Conservation (phyloP, 768 basidiomycete genomes). For the Sarcodon aspratus region DNA sequence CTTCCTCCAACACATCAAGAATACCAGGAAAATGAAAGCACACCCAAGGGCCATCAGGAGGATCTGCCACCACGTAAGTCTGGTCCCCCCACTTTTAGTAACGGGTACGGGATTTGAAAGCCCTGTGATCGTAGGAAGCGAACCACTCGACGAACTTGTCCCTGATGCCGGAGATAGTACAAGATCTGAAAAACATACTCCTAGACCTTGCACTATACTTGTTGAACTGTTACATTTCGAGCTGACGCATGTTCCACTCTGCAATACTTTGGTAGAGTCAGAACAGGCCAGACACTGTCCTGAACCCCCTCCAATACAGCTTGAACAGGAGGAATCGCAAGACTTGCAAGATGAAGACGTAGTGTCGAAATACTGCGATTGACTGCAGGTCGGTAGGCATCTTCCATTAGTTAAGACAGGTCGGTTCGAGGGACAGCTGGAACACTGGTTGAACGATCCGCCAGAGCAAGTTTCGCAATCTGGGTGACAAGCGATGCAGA, state of each 20-base stretch:
- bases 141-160: slow-evolving; percentile 24
- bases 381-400: slow-evolving; percentile 68
- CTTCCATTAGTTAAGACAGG: slow-evolving; percentile 70
- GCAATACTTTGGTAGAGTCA: slow-evolving; percentile 48
- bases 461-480: slow-evolving; percentile 82
- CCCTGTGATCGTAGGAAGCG: slow-evolving; percentile 48
- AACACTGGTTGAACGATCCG: slow-evolving; percentile 68
- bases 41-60: slow-evolving; percentile 75
- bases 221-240: slow-evolving; percentile 48
- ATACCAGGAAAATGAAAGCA: slow-evolving; percentile 60
- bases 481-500: slow-evolving; percentile 71
- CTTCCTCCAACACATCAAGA: slow-evolving; percentile 62
- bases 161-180: slow-evolving; percentile 39
- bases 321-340: slow-evolving; percentile 71
- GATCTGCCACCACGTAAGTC: slow-evolving; percentile 75
- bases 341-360: slow-evolving; percentile 51
- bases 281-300: slow-evolving; percentile 68
- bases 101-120: slow-evolving; percentile 32
- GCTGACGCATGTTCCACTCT: slow-evolving; percentile 49
- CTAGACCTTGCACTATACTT: slow-evolving; percentile 55
- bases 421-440: slow-evolving; percentile 50
- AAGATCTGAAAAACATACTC: slow-evolving; percentile 71
- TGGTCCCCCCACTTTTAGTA: slow-evolving; percentile 15
- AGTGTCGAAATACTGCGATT: slow-evolving; percentile 61
- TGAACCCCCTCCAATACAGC: slow-evolving; percentile 60